phyloP scores from a whole-genome alignment of 345 rosid genomes.

The Aquilaria sinensis region DNA sequence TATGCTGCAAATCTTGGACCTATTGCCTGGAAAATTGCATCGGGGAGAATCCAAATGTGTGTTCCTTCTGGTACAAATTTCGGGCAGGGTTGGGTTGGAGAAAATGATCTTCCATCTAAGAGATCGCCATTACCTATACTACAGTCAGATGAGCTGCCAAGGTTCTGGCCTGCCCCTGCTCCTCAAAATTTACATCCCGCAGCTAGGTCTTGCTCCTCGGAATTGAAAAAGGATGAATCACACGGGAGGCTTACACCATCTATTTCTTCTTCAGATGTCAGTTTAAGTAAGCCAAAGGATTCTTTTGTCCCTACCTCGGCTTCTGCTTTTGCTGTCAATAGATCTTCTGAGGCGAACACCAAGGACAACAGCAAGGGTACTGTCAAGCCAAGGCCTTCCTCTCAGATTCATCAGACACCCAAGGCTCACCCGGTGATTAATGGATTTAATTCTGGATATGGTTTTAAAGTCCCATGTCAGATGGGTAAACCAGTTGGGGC shows the following conservation, averaged over 20 bases:
- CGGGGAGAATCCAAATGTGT: conserved; percentile 42
- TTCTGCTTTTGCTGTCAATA: conserved; percentile 13
- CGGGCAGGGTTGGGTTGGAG: conserved; percentile 93
- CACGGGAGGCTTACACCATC: conserved; percentile 16
- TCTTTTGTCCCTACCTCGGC: conserved; percentile 15
- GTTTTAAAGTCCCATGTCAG: conserved; percentile 30
- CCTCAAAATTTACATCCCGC: conserved; percentile 20
- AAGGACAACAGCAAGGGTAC: conserved; percentile 17
- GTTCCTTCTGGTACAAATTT: conserved; percentile 52
- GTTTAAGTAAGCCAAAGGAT: conserved; percentile 11
- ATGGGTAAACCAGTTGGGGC: conserved; percentile 25
- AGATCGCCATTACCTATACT: conserved; percentile 18
- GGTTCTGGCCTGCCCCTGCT: conserved; percentile 14
- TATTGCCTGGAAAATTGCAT: conserved; percentile 60
- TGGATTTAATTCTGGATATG: conserved; percentile 33
- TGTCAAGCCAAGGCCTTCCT: conserved; percentile 20
- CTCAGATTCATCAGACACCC: conserved; percentile 20
- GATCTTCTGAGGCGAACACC: conserved; percentile 19
- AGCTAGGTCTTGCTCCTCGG: conserved; percentile 5
- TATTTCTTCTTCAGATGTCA: conserved; percentile 12
- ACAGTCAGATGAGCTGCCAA: conserved; percentile 16
- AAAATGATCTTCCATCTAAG: conserved; percentile 41
- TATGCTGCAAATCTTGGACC: conserved; percentile 76
- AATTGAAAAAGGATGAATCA: conserved; percentile 17
- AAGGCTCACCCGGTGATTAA: conserved; percentile 25